Evolutionary conservation across 139 green algal genomes (phyloP).

Genomic region (Astrephomene gubernaculifera): DNA sequence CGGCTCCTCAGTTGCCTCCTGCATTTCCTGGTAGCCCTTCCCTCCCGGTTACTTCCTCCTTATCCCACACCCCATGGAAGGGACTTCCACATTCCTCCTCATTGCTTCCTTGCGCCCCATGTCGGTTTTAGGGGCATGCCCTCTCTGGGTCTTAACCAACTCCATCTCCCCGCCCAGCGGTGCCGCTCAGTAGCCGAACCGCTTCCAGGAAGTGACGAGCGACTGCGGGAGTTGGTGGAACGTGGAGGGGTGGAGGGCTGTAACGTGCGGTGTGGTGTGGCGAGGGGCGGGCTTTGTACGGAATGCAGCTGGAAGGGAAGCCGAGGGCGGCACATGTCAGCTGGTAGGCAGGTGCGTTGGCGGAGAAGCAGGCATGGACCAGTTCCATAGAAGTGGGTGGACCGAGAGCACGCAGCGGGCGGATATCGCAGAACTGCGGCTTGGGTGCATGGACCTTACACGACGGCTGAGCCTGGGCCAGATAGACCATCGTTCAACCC

Average conservation of each 20-base stretch:
- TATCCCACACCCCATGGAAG: too few relatives aligned
- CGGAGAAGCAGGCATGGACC: not conserved
- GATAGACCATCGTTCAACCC: not conserved
- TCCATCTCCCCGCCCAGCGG: too few relatives aligned
- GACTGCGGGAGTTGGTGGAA: not conserved
- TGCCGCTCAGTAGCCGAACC: constrained; percentile 40
- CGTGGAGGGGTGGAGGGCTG: not conserved
- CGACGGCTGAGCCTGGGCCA: not conserved
- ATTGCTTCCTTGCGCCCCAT: too few relatives aligned
- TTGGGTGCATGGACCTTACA: too few relatives aligned
- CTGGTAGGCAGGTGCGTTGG: not conserved
- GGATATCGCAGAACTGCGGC: too few relatives aligned
- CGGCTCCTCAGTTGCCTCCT: too few relatives aligned
- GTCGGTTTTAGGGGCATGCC: too few relatives aligned
- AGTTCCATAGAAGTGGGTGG: not conserved
- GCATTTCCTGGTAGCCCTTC: too few relatives aligned
- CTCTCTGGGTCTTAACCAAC: too few relatives aligned
- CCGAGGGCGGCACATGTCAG: not conserved
- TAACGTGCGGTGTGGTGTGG: not conserved
- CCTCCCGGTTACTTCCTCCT: too few relatives aligned
- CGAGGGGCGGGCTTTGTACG: not conserved
- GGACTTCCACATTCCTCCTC: too few relatives aligned
- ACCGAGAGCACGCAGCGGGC: not conserved
- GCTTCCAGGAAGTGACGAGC: constrained; percentile 20
- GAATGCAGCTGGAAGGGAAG: not conserved